Evolutionary conservation across 2,329 filamentous ascomycete genomes (phyloP).

Genomic region (Cordyceps sp.): DNA sequence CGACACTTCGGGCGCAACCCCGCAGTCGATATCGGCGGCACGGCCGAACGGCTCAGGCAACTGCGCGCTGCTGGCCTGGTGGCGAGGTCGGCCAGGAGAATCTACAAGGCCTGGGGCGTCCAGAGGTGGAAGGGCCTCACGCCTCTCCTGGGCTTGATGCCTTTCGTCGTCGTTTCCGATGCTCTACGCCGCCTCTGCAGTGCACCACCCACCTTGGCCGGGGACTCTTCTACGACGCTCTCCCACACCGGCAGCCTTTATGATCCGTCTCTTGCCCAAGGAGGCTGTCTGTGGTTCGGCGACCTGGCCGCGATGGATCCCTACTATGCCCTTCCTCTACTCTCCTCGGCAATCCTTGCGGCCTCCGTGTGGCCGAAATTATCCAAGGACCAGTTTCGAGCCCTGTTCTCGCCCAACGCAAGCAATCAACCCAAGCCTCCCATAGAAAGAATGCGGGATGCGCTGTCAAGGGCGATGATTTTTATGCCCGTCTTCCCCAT

Average conservation of each 20-base stretch:
- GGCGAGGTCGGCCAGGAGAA: slow-evolving; percentile 13
- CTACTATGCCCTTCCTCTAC: slow-evolving; percentile 26
- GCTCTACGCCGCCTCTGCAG: slow-evolving; percentile 27
- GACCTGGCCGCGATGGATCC: slow-evolving; percentile 36
- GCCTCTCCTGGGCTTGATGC: slow-evolving; percentile 22
- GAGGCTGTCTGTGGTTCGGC: slow-evolving; percentile 38
- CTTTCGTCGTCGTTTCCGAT: slow-evolving; percentile 35
- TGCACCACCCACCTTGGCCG: slow-evolving; percentile 6
- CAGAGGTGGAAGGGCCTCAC: slow-evolving; percentile 29
- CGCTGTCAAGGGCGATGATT: slow-evolving; percentile 15
- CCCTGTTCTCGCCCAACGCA: slow-evolving; percentile 8
- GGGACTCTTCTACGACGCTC: slow-evolving; percentile 7
- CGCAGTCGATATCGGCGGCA: neutral
- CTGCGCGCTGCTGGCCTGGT: slow-evolving; percentile 9
- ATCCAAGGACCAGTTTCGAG: slow-evolving; percentile 10
- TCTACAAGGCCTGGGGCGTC: slow-evolving; percentile 22
- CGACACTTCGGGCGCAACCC: slow-evolving; percentile 7
- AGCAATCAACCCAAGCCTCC: slow-evolving; percentile 4
- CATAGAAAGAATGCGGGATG: slow-evolving; percentile 8
- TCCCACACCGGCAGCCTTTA: slow-evolving; percentile 10
- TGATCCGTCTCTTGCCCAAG: slow-evolving; percentile 25
- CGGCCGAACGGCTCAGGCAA: neutral
- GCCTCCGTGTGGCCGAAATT: slow-evolving; percentile 13
- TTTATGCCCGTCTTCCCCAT: slow-evolving; percentile 16
- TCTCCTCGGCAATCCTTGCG: slow-evolving; percentile 14